Conservation (phyloP, 768 basidiomycete genomes). For the Pleurotus ostreatus region DNA sequence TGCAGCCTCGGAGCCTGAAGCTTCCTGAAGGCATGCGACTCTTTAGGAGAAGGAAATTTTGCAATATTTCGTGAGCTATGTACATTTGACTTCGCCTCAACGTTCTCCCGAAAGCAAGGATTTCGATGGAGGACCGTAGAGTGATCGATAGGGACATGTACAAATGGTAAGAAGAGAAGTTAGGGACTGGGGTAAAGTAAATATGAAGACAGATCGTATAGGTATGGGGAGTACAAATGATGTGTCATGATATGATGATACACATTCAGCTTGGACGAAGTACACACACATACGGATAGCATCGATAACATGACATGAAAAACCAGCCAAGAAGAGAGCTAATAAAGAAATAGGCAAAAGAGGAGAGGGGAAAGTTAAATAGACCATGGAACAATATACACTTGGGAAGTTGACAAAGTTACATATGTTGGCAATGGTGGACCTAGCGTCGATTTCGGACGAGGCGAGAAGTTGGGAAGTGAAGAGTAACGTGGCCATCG, state of each 20-base stretch:
- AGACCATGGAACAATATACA: not conserved
- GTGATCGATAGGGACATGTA: conserved; percentile 1
- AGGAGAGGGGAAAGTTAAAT: not conserved
- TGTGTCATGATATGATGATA: conserved; percentile 5
- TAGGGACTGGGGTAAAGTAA: not conserved
- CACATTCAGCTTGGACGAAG: conserved; percentile 5
- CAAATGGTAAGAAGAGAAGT: not conserved
- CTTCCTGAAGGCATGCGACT: too few species aligned
- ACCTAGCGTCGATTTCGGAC: not conserved
- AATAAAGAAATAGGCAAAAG: not conserved
- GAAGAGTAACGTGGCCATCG: not conserved
- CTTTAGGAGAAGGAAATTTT: too few species aligned
- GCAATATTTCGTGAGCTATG: too few species aligned
- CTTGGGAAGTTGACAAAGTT: not conserved
- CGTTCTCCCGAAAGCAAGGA: too few species aligned
- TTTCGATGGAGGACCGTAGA: not conserved
- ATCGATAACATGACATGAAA: conserved; percentile 4
- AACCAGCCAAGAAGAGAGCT: not conserved
- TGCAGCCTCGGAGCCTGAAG: too few species aligned
- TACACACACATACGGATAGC: conserved; percentile 8
- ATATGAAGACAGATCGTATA: not conserved
- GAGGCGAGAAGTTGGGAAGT: not conserved
- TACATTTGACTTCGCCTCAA: too few species aligned
- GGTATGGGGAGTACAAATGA: conserved; percentile 4
- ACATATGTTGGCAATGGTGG: not conserved